Evolutionary conservation across 768 basidiomycete genomes (phyloP).

Genomic region (Suillus ampliporus): DNA sequence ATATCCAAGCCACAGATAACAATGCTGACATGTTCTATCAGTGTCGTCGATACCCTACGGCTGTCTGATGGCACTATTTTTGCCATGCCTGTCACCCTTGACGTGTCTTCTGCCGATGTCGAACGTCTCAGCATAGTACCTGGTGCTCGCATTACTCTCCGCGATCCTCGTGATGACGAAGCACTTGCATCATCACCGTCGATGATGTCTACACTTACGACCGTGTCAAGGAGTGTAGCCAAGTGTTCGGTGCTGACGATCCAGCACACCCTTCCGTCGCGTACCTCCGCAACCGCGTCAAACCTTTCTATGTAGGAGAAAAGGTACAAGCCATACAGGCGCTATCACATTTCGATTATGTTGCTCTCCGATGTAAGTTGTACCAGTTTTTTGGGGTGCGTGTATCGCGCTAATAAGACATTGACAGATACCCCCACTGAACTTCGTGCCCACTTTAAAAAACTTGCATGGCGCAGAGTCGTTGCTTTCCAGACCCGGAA

Average conservation of each 20-base stretch:
- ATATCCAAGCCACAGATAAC: neutral
- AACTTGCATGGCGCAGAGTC: slow-evolving; percentile 94
- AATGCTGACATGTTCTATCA: slow-evolving; percentile 36
- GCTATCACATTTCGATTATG: slow-evolving; percentile 95
- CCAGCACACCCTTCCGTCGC: slow-evolving; percentile 91
- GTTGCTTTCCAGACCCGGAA: slow-evolving; percentile 99
- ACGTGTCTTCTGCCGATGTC: slow-evolving; percentile 83
- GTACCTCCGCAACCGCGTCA: slow-evolving; percentile 85
- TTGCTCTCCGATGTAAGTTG: slow-evolving; percentile 86
- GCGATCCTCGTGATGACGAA: slow-evolving; percentile 93
- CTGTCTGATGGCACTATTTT: slow-evolving; percentile 87
- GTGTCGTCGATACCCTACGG: slow-evolving; percentile 89
- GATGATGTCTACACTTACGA: slow-evolving; percentile 90
- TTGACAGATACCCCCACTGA: slow-evolving; percentile 86
- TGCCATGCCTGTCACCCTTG: slow-evolving; percentile 94
- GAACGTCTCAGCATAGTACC: slow-evolving; percentile 65
- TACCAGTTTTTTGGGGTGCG: neutral
- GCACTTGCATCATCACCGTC: slow-evolving; percentile 93
- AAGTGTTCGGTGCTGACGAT: slow-evolving; percentile 95
- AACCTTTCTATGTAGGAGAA: slow-evolving; percentile 92
- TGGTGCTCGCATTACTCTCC: slow-evolving; percentile 78
- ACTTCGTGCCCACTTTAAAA: slow-evolving; percentile 93
- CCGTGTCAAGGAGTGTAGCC: slow-evolving; percentile 83
- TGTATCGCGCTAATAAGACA: slow-evolving; percentile 7
- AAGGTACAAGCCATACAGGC: slow-evolving; percentile 90